These are phyloP conservation scores for Macrolepiota dolichaula DNA, from an alignment of 768 basidiomycete genomes.

Conservation along the genomic window DNA sequence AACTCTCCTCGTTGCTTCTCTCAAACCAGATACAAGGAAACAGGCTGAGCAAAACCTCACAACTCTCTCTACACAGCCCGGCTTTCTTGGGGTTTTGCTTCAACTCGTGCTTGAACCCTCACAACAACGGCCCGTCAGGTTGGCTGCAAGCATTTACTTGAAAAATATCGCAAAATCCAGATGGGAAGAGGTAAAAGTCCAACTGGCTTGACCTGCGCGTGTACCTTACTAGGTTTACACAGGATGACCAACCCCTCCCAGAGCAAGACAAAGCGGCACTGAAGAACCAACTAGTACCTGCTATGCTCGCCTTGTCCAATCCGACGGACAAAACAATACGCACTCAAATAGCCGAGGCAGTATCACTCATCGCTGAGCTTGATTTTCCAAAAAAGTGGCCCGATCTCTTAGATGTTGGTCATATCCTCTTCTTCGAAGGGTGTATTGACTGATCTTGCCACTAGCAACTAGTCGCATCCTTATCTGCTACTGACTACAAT, in stretches of 20 bases:
- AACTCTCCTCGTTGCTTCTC: slow-evolving; percentile 66
- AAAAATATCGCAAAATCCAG: slow-evolving; percentile 86
- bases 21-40: slow-evolving; percentile 67
- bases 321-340: slow-evolving; percentile 70
- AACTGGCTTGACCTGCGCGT: not conserved
- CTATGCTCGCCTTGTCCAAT: slow-evolving; percentile 84
- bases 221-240: slow-evolving; percentile 13
- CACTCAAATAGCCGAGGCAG: slow-evolving; percentile 88
- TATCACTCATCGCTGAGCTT: slow-evolving; percentile 84
- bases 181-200: slow-evolving; percentile 77
- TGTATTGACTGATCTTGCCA: slow-evolving; percentile 1
- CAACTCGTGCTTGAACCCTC: slow-evolving; percentile 69
- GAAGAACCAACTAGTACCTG: slow-evolving; percentile 77
- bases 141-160: slow-evolving; percentile 86
- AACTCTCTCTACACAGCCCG: slow-evolving; percentile 63
- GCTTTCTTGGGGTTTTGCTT: slow-evolving; percentile 79
- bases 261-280: slow-evolving; percentile 71
- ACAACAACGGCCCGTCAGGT: slow-evolving; percentile 66
- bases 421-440: not conserved
- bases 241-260: slow-evolving; percentile 73
- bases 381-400: slow-evolving; percentile 93
- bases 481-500: slow-evolving; percentile 78
- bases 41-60: slow-evolving; percentile 78
- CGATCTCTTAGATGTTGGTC: slow-evolving; percentile 83
- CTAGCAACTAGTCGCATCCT: slow-evolving; percentile 85